These are phyloP conservation scores for Dillenia suffruticosa DNA, from an alignment of 164 flowering plant species.

Conservation along the genomic window DNA sequence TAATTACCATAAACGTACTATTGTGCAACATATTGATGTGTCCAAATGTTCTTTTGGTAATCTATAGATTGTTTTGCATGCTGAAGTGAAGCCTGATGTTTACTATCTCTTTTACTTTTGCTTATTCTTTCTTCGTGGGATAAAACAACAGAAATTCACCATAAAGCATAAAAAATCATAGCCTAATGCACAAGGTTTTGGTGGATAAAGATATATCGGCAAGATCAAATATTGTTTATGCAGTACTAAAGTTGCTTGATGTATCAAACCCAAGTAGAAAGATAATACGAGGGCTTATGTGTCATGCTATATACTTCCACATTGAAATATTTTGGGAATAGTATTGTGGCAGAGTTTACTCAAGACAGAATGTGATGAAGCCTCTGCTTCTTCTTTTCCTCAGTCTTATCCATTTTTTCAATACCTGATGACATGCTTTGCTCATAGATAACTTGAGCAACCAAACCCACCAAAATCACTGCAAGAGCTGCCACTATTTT, in stretches of 20 bases:
- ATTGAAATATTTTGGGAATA: neutral
- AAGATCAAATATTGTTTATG: constrained; percentile 33
- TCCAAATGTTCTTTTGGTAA: no score
- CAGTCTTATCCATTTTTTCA: constrained; percentile 21
- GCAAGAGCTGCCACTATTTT: constrained; percentile 51
- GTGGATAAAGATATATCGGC: constrained; percentile 41
- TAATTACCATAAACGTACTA: no score
- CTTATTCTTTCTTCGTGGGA: neutral
- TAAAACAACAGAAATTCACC: neutral
- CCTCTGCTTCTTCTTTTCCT: constrained; percentile 22
- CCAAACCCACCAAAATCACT: constrained; percentile 53
- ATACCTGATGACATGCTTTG: constrained; percentile 49
- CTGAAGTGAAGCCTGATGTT: no score
- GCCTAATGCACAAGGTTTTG: constrained; percentile 26
- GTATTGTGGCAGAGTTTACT: no score
- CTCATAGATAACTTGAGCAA: constrained; percentile 61
- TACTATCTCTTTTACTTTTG: no score
- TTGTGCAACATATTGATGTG: no score
- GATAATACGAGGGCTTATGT: constrained; percentile 22
- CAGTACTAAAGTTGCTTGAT: constrained; percentile 47
- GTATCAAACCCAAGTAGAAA: constrained; percentile 29
- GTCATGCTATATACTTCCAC: constrained; percentile 28
- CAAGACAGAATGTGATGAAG: no score
- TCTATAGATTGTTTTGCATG: no score
- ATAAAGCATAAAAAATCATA: constrained; percentile 34